Base-by-base conservation (phyloP, 2,329 filamentous ascomycete genomes). In the Tolypocladium guangdongense region DNA sequence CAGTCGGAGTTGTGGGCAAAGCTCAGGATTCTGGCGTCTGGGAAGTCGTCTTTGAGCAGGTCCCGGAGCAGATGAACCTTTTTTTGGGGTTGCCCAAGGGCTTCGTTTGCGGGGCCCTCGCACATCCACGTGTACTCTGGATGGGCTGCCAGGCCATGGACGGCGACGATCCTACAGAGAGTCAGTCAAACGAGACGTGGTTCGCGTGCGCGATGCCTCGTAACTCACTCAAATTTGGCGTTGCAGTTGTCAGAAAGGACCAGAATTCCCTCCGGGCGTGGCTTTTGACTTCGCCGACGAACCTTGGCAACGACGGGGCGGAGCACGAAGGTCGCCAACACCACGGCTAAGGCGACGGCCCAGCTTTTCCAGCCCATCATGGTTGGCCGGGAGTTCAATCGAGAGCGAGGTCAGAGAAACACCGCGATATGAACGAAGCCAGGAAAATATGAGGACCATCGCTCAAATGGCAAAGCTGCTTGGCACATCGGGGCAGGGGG, bases 1-100 rank as follows among this genome's bases (percentile, higher is more conserved):
- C 58, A 62, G 49, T 59, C 52, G 0, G 58, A 61, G 35, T 61
- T 60, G 39, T 62, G 49, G 1, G 54, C 52, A 46, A 61, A 61
- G 45, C 50, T 54, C 12, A 60, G 45, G 3, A 63, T 58, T 41
- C 58, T 56, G 5, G 60, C 59, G 3, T 56, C 43, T 37, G 55
- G 53, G n/a, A 62, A 61, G 36, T 57, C 56, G 4, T n/a, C 8
- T 32, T 35, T 32, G 14, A 61, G 50, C 0, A 61, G 50, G 11
- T 58, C 55, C 14, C 50, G 51, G 3, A 61, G 57, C 10, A 61
- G 47, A 39, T 61, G 49, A 18, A 56, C 1, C 14, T 16, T 12
- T n/a, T n/a, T n/a, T n/a, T n/a, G n/a, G n/a, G n/a, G n/a, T n/a
- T n/a, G n/a, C n/a, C n/a, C n/a, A n/a, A n/a, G n/a, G n/a, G 30